phyloP scores from a whole-genome alignment of 202 grass and related monocot genomes.

The Schoenoplectus triqueter region DNA sequence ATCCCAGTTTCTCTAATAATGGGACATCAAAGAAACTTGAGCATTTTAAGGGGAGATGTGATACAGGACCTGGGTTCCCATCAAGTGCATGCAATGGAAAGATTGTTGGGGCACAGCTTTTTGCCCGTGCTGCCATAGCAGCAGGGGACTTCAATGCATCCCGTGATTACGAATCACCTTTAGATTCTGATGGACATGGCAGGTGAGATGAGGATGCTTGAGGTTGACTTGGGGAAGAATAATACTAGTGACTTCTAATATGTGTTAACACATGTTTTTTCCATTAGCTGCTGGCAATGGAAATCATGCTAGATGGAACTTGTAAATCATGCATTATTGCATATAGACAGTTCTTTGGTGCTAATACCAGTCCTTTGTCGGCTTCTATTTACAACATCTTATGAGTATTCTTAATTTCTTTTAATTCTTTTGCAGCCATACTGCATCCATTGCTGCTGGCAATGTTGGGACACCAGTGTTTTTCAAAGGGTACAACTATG shows the following conservation, averaged over 20 bases:
- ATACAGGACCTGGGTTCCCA: conserved; percentile 69
- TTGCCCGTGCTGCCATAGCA: conserved; percentile 67
- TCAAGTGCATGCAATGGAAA: conserved; percentile 70
- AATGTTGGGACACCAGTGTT: conserved; percentile 62
- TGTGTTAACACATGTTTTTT: neutral
- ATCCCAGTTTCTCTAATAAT: conserved; percentile 67
- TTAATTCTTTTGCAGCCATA: conserved; percentile 61
- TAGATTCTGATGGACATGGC: conserved; percentile 96
- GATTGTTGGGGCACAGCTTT: conserved; percentile 81
- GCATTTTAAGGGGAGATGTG: conserved; percentile 81
- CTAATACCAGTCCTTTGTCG: neutral
- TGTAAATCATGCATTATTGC: conserved; percentile 13
- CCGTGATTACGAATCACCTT: conserved; percentile 84
- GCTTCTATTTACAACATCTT: neutral
- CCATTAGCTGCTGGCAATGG: neutral
- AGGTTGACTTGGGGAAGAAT: neutral
- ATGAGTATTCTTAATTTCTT: conserved; percentile 14
- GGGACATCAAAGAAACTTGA: conserved; percentile 36
- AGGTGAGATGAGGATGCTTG: conserved; percentile 50
- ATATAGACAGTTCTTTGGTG: neutral
- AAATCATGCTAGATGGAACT: neutral
- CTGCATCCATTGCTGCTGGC: conserved; percentile 74
- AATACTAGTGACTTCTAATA: neutral
- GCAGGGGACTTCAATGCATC: conserved; percentile 85
- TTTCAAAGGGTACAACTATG: conserved; percentile 74